Evolutionary conservation across 495 filamentous ascomycete genomes (phyloP).

Genomic region (Lophiostoma macrostomum): DNA sequence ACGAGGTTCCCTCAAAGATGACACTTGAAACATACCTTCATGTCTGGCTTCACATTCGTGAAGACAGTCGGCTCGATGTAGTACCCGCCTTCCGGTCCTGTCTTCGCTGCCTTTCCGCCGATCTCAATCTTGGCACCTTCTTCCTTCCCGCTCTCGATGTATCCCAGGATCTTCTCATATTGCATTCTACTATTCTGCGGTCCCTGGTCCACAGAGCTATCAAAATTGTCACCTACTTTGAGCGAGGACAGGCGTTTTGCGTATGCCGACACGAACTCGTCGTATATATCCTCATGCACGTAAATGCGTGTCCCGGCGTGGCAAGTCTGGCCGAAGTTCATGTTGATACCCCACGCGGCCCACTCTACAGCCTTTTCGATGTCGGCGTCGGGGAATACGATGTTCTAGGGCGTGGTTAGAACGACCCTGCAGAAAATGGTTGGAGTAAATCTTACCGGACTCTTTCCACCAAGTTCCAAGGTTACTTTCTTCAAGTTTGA

Average conservation of each 20-base stretch:
- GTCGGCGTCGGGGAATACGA: slow-evolving; percentile 8
- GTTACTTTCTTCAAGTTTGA: slow-evolving; percentile 38
- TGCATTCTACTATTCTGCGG: slow-evolving; percentile 11
- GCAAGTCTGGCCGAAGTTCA: slow-evolving; percentile 12
- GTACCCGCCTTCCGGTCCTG: slow-evolving; percentile 23
- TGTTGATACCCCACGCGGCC: slow-evolving; percentile 1
- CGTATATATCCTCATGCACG: slow-evolving; percentile 34
- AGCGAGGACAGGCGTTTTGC: slow-evolving; percentile 23
- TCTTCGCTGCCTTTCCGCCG: slow-evolving; percentile 4
- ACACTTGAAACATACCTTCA: too few species aligned
- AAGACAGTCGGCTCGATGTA: slow-evolving; percentile 38
- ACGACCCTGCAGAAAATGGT: too few species aligned
- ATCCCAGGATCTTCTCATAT: slow-evolving; percentile 5
- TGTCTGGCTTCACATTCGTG: slow-evolving; percentile 16
- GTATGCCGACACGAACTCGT: slow-evolving; percentile 32
- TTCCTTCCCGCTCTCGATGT: slow-evolving; percentile 17
- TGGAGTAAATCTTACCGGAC: slow-evolving; percentile 1
- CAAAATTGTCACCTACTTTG: slow-evolving; percentile 17
- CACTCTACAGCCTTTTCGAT: slow-evolving; percentile 7
- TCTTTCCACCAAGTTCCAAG: slow-evolving; percentile 38
- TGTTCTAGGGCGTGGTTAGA: not conserved
- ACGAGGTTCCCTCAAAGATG: too few species aligned
- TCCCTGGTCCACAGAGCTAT: not conserved
- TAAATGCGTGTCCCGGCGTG: slow-evolving; percentile 27
- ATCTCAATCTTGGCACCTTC: not conserved